These are phyloP conservation scores for Biscogniauxia mediterranea DNA, from an alignment of 2,329 filamentous ascomycete species.

Conservation along the genomic window DNA sequence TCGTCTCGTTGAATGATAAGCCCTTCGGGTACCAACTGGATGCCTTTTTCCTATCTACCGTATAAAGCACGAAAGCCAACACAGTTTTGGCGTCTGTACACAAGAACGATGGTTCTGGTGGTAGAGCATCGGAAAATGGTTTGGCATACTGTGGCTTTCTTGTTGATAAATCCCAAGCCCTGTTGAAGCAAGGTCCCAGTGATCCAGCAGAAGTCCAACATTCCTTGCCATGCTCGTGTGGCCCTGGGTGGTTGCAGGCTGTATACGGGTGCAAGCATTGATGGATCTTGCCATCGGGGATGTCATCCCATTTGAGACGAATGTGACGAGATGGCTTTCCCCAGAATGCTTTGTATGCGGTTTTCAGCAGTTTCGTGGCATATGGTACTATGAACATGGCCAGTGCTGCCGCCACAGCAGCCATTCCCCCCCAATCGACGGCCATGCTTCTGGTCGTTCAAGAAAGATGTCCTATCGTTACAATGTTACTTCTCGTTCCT, in stretches of 20 bases:
- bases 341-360: background rate
- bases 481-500: too few relatives aligned
- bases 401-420: slow-evolving; percentile 2
- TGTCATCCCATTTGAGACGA: slow-evolving; percentile 3
- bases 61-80: slow-evolving; percentile 1
- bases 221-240: slow-evolving; percentile 1
- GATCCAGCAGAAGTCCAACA: slow-evolving; percentile 1
- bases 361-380: background rate
- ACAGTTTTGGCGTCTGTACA: background rate
- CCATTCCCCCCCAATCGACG: slow-evolving; percentile 2
- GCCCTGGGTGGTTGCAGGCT: background rate
- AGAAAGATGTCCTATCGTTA: too few relatives aligned
- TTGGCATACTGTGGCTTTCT: slow-evolving; percentile 1
- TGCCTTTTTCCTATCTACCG: background rate
- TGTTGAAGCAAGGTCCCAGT: slow-evolving; percentile 4
- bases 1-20: slow-evolving; percentile 2
- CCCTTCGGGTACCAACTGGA: background rate
- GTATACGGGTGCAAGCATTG: background rate
- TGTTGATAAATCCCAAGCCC: slow-evolving; percentile 2
- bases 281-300: slow-evolving; percentile 1
- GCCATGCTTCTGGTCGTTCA: slow-evolving; percentile 1
- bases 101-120: background rate
- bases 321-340: background rate
- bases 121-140: background rate
- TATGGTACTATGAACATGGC: slow-evolving; percentile 2